A percentile compares a stretch with the other conserved stretches of the same genome.
Evolutionary conservation across 129 eudicot species (phyloP).

Genomic region (Solidago caesia): DNA sequence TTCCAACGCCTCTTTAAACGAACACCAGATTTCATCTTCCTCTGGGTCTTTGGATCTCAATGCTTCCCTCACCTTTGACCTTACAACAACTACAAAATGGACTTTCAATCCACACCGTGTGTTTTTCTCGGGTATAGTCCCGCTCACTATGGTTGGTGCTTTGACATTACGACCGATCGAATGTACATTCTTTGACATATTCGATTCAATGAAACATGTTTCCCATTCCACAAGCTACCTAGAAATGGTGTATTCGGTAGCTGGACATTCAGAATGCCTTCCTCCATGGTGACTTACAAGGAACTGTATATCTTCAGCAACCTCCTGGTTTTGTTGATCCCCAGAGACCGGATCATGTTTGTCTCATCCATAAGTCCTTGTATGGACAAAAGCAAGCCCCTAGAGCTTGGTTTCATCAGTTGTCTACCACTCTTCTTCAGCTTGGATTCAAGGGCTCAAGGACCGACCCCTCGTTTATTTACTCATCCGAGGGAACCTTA

Average conservation of each 20-base stretch:
- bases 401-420: too few relatives aligned
- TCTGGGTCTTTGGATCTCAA: neutral
- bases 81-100: neutral
- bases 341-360: too few relatives aligned
- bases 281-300: neutral
- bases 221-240: neutral
- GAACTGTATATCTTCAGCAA: neutral
- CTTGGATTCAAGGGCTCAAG: too few relatives aligned
- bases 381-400: too few relatives aligned
- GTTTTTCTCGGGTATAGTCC: too few relatives aligned
- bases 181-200: neutral
- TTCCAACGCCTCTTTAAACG: neutral
- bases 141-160: neutral
- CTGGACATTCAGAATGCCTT: neutral
- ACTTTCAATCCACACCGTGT: too few relatives aligned
- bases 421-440: too few relatives aligned
- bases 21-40: neutral
- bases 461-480: too few relatives aligned
- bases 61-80: constrained; percentile 2
- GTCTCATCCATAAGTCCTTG: too few relatives aligned
- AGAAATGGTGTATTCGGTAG: neutral
- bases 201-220: neutral
- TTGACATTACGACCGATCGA: neutral
- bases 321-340: neutral
- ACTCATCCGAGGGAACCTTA: too few relatives aligned